Conservation (phyloP, 1,284 basidiomycete species). For the Ceratobasidium papillatum region DNA sequence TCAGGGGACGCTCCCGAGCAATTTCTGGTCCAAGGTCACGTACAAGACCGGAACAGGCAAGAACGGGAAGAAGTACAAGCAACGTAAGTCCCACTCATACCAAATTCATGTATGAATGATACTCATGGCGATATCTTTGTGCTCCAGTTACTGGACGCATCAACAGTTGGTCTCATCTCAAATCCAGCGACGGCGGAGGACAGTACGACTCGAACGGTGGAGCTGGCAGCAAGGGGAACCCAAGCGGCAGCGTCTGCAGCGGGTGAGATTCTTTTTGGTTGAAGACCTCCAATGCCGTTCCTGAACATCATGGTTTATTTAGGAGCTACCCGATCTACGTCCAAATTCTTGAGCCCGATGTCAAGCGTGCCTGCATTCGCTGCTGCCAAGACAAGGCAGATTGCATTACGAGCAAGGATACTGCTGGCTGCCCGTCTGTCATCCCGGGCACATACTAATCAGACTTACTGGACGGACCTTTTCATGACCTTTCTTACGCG, state of each 20-base stretch:
- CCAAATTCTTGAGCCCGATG: slow-evolving; percentile 49
- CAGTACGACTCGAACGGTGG: slow-evolving; percentile 51
- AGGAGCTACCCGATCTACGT: slow-evolving; percentile 48
- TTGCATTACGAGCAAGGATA: slow-evolving; percentile 44
- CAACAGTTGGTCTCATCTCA: slow-evolving; percentile 40
- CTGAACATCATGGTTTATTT: neutral
- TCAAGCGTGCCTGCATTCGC: slow-evolving; percentile 49
- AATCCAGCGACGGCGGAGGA: slow-evolving; percentile 47
- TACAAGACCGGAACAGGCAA: slow-evolving; percentile 42
- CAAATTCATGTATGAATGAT: too few relatives aligned
- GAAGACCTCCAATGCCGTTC: neutral
- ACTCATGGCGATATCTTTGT: too few relatives aligned
- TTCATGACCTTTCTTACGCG: neutral
- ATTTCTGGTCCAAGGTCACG: slow-evolving; percentile 42
- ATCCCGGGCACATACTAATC: slow-evolving; percentile 46
- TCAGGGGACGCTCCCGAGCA: slow-evolving; percentile 39
- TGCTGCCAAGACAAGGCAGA: slow-evolving; percentile 48
- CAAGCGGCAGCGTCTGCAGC: slow-evolving; percentile 46
- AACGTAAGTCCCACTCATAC: slow-evolving; percentile 27
- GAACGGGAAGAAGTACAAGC: slow-evolving; percentile 39
- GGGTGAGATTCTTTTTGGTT: slow-evolving; percentile 41
- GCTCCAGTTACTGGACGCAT: slow-evolving; percentile 42
- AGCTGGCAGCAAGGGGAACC: slow-evolving; percentile 49
- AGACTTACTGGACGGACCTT: slow-evolving; percentile 1
- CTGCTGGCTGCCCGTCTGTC: slow-evolving; percentile 44